Base-by-base conservation (phyloP, 495 filamentous ascomycete species). In the Aspergillus bertholletiae region DNA sequence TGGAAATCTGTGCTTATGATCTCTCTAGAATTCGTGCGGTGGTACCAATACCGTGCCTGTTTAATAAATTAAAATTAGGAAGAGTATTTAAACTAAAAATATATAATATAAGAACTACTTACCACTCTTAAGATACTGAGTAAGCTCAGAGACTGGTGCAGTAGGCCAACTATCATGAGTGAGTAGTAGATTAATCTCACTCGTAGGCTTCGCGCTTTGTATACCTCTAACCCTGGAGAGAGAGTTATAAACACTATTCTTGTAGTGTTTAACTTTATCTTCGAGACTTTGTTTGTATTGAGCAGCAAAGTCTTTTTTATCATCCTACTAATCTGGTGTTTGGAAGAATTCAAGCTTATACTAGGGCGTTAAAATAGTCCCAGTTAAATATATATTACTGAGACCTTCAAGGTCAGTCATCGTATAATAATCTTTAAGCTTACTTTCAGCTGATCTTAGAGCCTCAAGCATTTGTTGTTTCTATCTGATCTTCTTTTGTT, bases 271-370 rank as follows among this genome's bases (percentile, higher is more conserved):
- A 5, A 28, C 27, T 9, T 9, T 5, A 12, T 47, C n/a, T 9
- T 20, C 20, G 26, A 47, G 45, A 26, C 18, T 15, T 45, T 41
- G 46, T 23, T 56, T 44, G 27, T 56, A 49, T 37, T 26, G 30
- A 5, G 32, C 1, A 46, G 44, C 20, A 39, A 40, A 51, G 15
- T 51, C 39, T 18, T 51, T 26, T 34, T 51, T 46, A 51, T 46
- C 27, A 46, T 56, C 49, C 26, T 51, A 40, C 57, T 17, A 59
- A 22, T 55, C 46, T 47, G 46, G 49, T n/a, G 28, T 49, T 23
- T 28, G 32, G 47, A 59, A 59, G 52, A 59, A 59, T n/a, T 59
- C 15, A 17, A 60, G 48, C 48, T 60, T 60, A 23, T 60, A 11
- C 44, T 56, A 15, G 15, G 28, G 53, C 15, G 58, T 43, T 24